Base-by-base conservation (phyloP, 2,329 filamentous ascomycete genomes). In the Penicillium nordicum region DNA sequence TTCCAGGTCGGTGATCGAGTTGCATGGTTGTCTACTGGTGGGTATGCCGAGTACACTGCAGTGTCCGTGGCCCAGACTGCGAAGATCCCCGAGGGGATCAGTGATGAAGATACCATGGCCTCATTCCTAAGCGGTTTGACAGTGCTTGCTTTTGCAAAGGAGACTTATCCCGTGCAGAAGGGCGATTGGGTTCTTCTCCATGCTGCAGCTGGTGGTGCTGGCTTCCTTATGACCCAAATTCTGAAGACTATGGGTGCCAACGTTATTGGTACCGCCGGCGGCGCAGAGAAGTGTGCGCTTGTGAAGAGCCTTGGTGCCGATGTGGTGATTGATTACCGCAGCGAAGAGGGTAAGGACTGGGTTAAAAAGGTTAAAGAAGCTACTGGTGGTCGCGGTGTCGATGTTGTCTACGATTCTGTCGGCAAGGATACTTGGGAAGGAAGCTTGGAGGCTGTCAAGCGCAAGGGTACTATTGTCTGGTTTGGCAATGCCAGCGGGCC, bases 361-460 rank as follows among this genome's bases (percentile, higher is more conserved):
- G 87, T 94, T 53, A 89, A 95, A 62, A 81, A 82, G 69, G 81
- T 97, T 56, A 96, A 96, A 69, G 92, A 97, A 79, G 85, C 90
- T 47, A 96, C 91, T 0, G 83, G 79, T 2, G 88, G 88, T 0
- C 77, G 85, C 57, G 92, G 92, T 8, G 86, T 88, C 2, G 83
- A 85, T 61, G 90, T 87, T 10, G 88, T 96, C 29, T 95, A 91
- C 70, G 92, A 96, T 70, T 89, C 89, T 6, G 90, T 96, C 3
- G 92, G 92, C 12, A 90, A 90, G 77, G 81, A 82, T 47, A 96
- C 92, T 0, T 96, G 94, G 76, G 90, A 96, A 64, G 80, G 84
- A 21, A 88, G 87, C 67, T 72, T 96, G 61, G 84, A 92, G 62
- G 83, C 85, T 64, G 80, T 93, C 52, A 88, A 87, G 63, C 74